Conservation (phyloP, 805 yeast species). For the Maudiozyma saulgeensis region DNA sequence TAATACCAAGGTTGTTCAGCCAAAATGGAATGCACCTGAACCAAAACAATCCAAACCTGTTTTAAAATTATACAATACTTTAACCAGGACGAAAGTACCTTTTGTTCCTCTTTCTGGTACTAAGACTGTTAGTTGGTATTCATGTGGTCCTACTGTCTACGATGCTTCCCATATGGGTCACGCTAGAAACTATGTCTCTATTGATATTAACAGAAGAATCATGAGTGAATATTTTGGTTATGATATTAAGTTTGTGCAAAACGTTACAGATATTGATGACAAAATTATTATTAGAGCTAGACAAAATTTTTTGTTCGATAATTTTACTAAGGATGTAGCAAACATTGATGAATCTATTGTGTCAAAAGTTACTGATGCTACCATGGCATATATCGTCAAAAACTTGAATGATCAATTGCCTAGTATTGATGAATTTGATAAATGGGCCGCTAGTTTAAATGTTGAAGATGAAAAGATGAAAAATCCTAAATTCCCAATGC, state of each 20-base stretch:
- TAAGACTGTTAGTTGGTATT: constrained; percentile 80
- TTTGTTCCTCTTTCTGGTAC: constrained; percentile 58
- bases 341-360: constrained; percentile 11
- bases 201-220: constrained; percentile 85
- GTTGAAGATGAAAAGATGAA: constrained; percentile 39
- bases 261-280: constrained; percentile 98
- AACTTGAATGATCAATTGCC: constrained; percentile 36
- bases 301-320: constrained; percentile 69
- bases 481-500: constrained; percentile 85
- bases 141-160: constrained; percentile 97
- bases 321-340: constrained; percentile 19
- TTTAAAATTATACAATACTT: constrained; percentile 67
- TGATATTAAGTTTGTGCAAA: constrained; percentile 80
- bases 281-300: constrained; percentile 92
- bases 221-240: constrained; percentile 88
- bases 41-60: constrained; percentile 27
- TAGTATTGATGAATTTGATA: constrained; percentile 31
- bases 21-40: constrained; percentile 42
- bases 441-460: constrained; percentile 47
- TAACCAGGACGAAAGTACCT: constrained; percentile 70
- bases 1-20: constrained; percentile 34
- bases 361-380: constrained; percentile 34
- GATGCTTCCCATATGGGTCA: constrained; percentile 97
- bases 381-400: constrained; percentile 39
- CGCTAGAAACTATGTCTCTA: constrained; percentile 92